Percentiles rank a stretch among this genome's conserved stretches.
Conservation (phyloP, 352 stramenopile species). For the Albugo candida region DNA sequence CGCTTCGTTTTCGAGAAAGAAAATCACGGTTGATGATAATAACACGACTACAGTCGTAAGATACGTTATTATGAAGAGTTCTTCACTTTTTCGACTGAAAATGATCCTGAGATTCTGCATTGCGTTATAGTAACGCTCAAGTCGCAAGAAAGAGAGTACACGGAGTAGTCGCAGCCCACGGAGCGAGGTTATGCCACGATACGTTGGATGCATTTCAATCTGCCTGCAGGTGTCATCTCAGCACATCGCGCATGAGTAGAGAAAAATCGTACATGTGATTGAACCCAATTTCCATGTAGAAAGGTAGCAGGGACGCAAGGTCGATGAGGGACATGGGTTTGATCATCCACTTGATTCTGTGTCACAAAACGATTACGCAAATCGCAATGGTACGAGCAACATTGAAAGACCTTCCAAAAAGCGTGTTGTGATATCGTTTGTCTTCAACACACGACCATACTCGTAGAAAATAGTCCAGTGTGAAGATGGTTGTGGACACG, state of each 20-base stretch:
- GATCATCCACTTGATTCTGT: slow-evolving; percentile 35
- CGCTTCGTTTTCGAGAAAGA: slow-evolving; percentile 56
- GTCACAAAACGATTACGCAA: too few species aligned
- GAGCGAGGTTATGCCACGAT: slow-evolving; percentile 5
- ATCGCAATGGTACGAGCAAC: not conserved
- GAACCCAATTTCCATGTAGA: slow-evolving; percentile 60
- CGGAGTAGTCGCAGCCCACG: slow-evolving; percentile 47
- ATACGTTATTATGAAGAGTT: slow-evolving; percentile 63
- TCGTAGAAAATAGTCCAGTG: slow-evolving; percentile 45
- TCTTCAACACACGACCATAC: slow-evolving; percentile 72
- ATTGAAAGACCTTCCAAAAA: slow-evolving; percentile 24
- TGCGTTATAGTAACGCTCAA: slow-evolving; percentile 59
- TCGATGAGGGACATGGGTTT: slow-evolving; percentile 71
- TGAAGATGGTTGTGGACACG: slow-evolving; percentile 53
- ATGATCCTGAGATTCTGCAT: slow-evolving; percentile 62
- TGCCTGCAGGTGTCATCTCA: too few species aligned
- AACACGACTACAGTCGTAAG: slow-evolving; percentile 62
- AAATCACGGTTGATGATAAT: slow-evolving; percentile 68
- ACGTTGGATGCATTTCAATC: too few species aligned
- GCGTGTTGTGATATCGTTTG: slow-evolving; percentile 23
- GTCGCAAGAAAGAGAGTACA: slow-evolving; percentile 60
- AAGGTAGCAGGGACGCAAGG: slow-evolving; percentile 51
- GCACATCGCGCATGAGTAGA: too few species aligned
- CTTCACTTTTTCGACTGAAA: slow-evolving; percentile 44
- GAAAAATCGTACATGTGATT: slow-evolving; percentile 18